Base-by-base conservation (phyloP, 2,329 filamentous ascomycete genomes). In the Fusarium continuum region DNA sequence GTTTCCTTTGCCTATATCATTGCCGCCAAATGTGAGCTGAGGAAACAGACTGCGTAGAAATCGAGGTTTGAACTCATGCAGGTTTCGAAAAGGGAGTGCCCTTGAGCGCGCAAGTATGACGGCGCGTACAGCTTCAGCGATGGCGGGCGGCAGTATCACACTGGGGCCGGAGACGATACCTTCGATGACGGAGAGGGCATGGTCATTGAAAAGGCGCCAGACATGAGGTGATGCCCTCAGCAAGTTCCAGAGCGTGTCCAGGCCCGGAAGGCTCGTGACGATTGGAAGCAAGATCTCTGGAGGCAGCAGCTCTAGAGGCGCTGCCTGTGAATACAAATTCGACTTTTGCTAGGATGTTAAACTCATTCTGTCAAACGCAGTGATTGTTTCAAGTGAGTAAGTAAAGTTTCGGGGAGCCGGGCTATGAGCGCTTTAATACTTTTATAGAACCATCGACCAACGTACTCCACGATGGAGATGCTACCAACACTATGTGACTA, bases 161-260 rank as follows among this genome's bases (percentile, higher is more conserved):
- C 57, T 51, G 2, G 51, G 60, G 2, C 47, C 40, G 9, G 59
- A 61, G 16, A 65, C 35, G 4, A 65, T 61, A 5, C 19, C 22
- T 26, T 65, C 44, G 3, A 49, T 22, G 1, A 65, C 58, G 1
- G 14, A 8, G 19, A 55, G 25, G 4, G 61, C 39, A 36, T 65
- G 38, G 2, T 20, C 36, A 6, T 44, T 23, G 39, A 61, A 65
- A 22, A 65, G 34, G 9, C 23, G 61, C 51, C 55, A 65, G 4
- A 36, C 17, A 5, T 47, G 35, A 10, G 61, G 51, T 2, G 60
- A 64, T 22, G 59, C 61, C 16, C 23, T 61, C 13, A 65, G 28
- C 13, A 64, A n/a, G 8, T 48, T 35, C 61, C 60, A 65, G 13
- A 65, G 61, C 10, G 25, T 57, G 8, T 65, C 60, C 23, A 65